Base-by-base conservation (phyloP, 768 basidiomycete species). In the Postia placenta region DNA sequence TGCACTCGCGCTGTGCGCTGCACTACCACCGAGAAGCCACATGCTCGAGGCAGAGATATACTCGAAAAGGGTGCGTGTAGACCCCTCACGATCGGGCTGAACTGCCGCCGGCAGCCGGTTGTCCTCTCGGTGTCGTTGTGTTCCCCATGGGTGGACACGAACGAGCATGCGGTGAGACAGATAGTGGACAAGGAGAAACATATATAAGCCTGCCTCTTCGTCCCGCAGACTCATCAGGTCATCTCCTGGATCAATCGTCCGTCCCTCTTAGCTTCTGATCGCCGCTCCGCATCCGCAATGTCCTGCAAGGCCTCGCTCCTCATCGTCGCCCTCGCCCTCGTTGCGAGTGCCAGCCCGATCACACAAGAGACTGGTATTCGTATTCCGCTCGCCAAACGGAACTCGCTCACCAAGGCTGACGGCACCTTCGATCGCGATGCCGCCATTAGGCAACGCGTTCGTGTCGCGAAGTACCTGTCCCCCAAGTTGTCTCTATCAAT, bases 291-390 rank as follows among this genome's bases (percentile, higher is more conserved):
- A 33, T 33, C 30, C 40, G 28, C 28, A 12, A 59, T 60, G 60
- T 60, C 59, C 43, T 53, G 49, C 53, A 60, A 57, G 43, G 41
- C 55, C 20, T 19, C 53, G 23, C 48, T 59, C 15, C 19, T 59
- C 42, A 47, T 51, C 45, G 37, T 58, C 41, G 53, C 57, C 11
- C 55, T 60, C 41, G 57, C 55, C 2, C 49, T 60, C 39, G 19
- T 57, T 41, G 50, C 53, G 11, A 35, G 52, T 24, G 59, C 55
- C 5, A 45, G 42, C 25, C 59, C 57, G 22, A 35, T 55, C 28
- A 41, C 30, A 11, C 42, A 46, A 27, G 23, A 22, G n/a, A 45
- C 40, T 15, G 52, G 55, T n/a, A 27, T 55, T 23, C 44, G 50
- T 23, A 43, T 60, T 38, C 50, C 53, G 3, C 33, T 60, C 22